Evolutionary conservation across 805 yeast genomes (phyloP), one percentile per base, ranked within the genome.

Genomic region (Suhomyces sp.): DNA sequence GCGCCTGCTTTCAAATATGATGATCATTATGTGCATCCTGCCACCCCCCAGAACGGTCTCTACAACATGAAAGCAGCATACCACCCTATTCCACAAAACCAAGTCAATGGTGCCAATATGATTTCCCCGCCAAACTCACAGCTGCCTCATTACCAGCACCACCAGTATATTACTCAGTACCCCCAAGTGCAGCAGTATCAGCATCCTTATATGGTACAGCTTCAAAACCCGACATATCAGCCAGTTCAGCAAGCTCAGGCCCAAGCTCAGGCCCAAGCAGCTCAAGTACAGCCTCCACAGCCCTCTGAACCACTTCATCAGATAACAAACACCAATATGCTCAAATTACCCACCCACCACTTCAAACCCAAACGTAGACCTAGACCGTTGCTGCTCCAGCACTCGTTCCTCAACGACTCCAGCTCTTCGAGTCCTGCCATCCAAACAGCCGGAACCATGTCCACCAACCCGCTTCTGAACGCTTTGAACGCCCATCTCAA

Each of bases 341-440:
- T 66, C 22, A 64, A 60, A 47, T 46, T 63, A 10, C 70, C 71
- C 6, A 42, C 57, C 3, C 61, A 62, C 50, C 61, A 65, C 33
- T 70, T 65, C 57, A 74, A 71, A 54, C 76, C 76, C 6, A 72
- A 70, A 53, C 59, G 73, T 49, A 65, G 79, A 51, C 78, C 78
- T 13, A 56, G 70, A 41, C 79, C 78, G 5, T 61, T 74, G 46
- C 54, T 73, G 12, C 66, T 74, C 45, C 71, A 61, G 54, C 72
- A 69, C 52, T 67, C 75, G 17, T 64, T 62, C 54, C 55, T 64
- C 26, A 61, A 61, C 26, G 63, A 62, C 36, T 53, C 50, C 60
- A 17, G 24, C 46, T 38, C 23, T 2, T n/a, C 36, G 15, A 33
- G 36, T 17, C 54, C 54, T 13, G 33, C 17, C 19, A 35, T 51